Evolutionary conservation across 257 asterid genomes (phyloP), one percentile per base, ranked within the genome.

Genomic region (Salvia splendens): DNA sequence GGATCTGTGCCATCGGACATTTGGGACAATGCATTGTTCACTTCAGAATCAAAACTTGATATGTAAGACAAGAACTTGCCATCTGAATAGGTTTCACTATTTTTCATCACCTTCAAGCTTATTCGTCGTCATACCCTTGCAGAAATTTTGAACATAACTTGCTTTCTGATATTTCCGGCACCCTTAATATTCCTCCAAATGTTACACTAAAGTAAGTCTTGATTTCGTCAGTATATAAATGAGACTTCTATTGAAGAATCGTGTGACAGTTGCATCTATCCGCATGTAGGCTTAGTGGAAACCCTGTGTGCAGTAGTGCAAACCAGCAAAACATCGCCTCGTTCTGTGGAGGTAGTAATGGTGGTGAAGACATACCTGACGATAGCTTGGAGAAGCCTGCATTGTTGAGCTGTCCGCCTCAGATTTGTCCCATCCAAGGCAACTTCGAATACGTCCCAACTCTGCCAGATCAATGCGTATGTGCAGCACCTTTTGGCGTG

Each of bases 401-500:
- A 4, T 41, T 5, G 15, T 8, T 65, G 33, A 70, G 54, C 36
- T 84, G 89, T 65, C 20, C 32, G 15, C 61, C 78, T 42, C 64
- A 68, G 8, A 48, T 73, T 64, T 84, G 89, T 74, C 72, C 78
- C 9, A 32, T 5, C 55, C 10, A n/a, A 2, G 6, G 33, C 12
- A 2, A 46, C 76, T 81, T 35, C 7, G 46, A 64, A 70, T 72
- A 75, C 52, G 73, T 78, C 63, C 87, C 85, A 40, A 48, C 82
- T 65, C 52, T 84, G 64, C 83, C 74, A 0, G 52, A 65, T 63
- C 16, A 41, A 10, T 84, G 89, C 81, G 47, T 77, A 38, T 84
- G 87, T 68, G 85, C 84, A 0, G 84, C 83, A 17, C 89, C 89
- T 50, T 84, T 84, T 49, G 87, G 87, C 20, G 74, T 84, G 36